These are phyloP conservation scores for Aspergillus hancockii DNA, from an alignment of 495 filamentous ascomycete species.

Conservation along the genomic window DNA sequence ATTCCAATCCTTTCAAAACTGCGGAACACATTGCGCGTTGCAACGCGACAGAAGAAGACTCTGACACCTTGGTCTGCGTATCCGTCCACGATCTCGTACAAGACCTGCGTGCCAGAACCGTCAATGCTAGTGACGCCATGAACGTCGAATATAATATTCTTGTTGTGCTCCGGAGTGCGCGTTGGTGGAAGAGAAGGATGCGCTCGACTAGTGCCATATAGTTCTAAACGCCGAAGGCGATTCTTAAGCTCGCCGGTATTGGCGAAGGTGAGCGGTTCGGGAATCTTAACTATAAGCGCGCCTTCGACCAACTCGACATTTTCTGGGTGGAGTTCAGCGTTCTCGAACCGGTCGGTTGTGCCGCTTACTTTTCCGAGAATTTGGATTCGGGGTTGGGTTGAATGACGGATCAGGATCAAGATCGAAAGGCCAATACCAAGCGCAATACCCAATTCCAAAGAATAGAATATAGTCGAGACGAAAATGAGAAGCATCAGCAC, in stretches of 20 bases:
- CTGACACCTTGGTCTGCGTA: constrained; percentile 72
- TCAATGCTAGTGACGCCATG: constrained; percentile 93
- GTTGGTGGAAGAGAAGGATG: constrained; percentile 86
- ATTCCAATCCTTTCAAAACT: constrained; percentile 81
- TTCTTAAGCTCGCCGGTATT: constrained; percentile 93
- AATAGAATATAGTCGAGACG: constrained; percentile 89
- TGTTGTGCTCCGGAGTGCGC: constrained; percentile 69
- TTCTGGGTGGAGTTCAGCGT: constrained; percentile 77
- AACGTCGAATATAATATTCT: constrained; percentile 93
- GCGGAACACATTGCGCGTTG: constrained; percentile 66
- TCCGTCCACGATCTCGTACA: constrained; percentile 80
- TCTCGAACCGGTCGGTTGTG: constrained; percentile 75
- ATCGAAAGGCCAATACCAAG: constrained; percentile 86
- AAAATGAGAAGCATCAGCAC: constrained; percentile 88
- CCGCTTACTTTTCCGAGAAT: constrained; percentile 90
- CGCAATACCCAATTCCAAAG: constrained; percentile 80
- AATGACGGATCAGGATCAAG: constrained; percentile 84
- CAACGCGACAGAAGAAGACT: constrained; percentile 86
- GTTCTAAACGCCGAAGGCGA: constrained; percentile 77
- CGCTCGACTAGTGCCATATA: constrained; percentile 79
- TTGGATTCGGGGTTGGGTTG: constrained; percentile 90
- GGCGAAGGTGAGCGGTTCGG: constrained; percentile 93
- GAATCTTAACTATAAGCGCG: constrained; percentile 94
- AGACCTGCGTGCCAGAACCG: constrained; percentile 87
- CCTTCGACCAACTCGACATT: constrained; percentile 86